Evolutionary conservation across 2,329 filamentous ascomycete genomes (phyloP), one percentile per base, ranked within the genome.

Genomic region (Balansia obtecta): DNA sequence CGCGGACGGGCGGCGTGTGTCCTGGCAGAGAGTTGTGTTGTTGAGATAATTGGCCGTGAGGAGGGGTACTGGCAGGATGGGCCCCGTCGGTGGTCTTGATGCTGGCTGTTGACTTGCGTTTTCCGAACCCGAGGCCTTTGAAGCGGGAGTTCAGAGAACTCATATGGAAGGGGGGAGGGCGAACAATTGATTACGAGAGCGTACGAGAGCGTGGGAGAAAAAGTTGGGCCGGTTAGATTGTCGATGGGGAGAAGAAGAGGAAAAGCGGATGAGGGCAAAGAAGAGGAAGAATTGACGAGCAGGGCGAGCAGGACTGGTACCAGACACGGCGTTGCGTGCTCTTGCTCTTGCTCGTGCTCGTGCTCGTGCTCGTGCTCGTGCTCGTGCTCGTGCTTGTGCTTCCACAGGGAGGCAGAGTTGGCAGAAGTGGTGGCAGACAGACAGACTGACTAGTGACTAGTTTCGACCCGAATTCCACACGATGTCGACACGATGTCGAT

Each of bases 141-240:
- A 88, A 80, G 71, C 84, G 82, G 68, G 80, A 79, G 75, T 86
- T 87, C 80, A 86, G 79, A 76, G 82, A 86, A 77, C 79, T 86
- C 83, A 86, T 86, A 67, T 65, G 65, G 67, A 65, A 66, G 59
- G 56, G 57, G 56, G 47, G 45, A 38, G 49, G 45, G n/a, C n/a
- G n/a, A n/a, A 48, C 47, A 46, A 53, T 22, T 22, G 20, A 22
- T 22, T 49, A 49, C 48, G 46, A 16, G 30, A 42, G 38, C n/a
- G 16, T 46, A n/a, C 11, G 40, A 43, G 27, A 30, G n/a, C n/a
- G n/a, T n/a, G n/a, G n/a, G n/a, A n/a, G n/a, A n/a, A n/a, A n/a
- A 37, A 48, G 12, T 27, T 48, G 51, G 46, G 51, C 54, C 52
- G 49, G 54, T 46, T 44, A n/a, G n/a, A n/a, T n/a, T n/a, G n/a